Evolutionary conservation across 306 rosid genomes (phyloP), one percentile per base, ranked within the genome.

Genomic region (Neltuma alba): DNA sequence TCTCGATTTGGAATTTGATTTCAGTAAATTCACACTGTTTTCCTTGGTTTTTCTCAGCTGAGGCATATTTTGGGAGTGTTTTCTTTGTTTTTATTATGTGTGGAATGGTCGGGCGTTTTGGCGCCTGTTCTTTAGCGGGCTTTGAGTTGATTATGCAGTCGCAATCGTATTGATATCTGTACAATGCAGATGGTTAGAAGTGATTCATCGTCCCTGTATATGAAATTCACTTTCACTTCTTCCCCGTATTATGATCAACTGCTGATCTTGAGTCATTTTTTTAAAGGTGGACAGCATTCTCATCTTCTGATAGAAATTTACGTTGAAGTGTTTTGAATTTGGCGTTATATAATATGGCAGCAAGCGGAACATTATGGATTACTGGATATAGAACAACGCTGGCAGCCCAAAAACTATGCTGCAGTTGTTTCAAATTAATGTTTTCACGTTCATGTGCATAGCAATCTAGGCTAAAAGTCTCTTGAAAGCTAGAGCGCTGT

Each of bases 71-170:
- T 12, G 65, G 65, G 65, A 30, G 54, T 52, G 65, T 34, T 34
- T 23, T 25, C n/a, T 45, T 45, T 48, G 9, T 63, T 66, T 72
- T 14, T 20, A 57, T 69, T 18, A 37, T 9, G 12, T 30, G n/a
- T n/a, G n/a, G n/a, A n/a, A n/a, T n/a, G n/a, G n/a, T n/a, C n/a
- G n/a, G n/a, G n/a, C n/a, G n/a, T n/a, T 78, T 13, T 9, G 60
- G 72, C 54, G 41, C 21, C 36, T 81, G 80, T 84, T 84, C 88
- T 79, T 50, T 55, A 36, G 68, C 28, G 45, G 42, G 45, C 33
- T 55, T 30, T 27, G 27, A 27, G 14, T 77, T 55, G 74, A 23
- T 74, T 70, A 15, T 52, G 79, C 80, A 18, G 41, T 33, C 2
- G 15, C 5, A 64, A 1, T 30, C 74, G 18, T 21, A 14, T 23